Evolutionary conservation across 2,329 filamentous ascomycete species (phyloP).

Genomic region (Neofusicoccum sp.): DNA sequence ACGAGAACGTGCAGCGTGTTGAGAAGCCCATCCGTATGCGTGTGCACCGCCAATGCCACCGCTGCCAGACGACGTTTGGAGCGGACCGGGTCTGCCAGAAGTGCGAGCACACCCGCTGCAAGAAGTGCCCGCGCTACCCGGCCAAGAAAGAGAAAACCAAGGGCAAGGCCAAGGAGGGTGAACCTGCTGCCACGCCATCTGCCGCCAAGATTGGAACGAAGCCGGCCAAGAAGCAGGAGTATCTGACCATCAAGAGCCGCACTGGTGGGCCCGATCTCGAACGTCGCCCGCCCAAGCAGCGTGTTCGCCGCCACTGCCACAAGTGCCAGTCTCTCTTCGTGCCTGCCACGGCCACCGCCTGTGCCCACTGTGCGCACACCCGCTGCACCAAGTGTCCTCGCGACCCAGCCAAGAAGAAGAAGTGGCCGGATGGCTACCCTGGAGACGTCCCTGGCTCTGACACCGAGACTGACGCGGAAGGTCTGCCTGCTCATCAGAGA

Average conservation of each 20-base stretch:
- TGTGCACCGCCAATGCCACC: slow-evolving; percentile 76
- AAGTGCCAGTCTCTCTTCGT: slow-evolving; percentile 65
- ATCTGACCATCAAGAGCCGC: slow-evolving; percentile 63
- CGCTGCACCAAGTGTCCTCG: slow-evolving; percentile 79
- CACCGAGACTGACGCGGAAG: slow-evolving; percentile 33
- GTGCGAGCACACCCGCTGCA: slow-evolving; percentile 79
- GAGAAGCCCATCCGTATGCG: slow-evolving; percentile 77
- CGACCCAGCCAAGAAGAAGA: slow-evolving; percentile 69
- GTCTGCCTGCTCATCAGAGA: slow-evolving; percentile 22
- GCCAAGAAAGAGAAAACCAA: slow-evolving; percentile 54
- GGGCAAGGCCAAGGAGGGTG: slow-evolving; percentile 32
- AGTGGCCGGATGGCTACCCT: slow-evolving; percentile 69
- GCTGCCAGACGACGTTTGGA: slow-evolving; percentile 73
- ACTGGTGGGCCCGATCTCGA: slow-evolving; percentile 69
- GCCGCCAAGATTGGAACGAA: slow-evolving; percentile 13
- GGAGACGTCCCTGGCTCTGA: slow-evolving; percentile 51
- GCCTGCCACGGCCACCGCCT: slow-evolving; percentile 54
- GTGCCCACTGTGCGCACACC: slow-evolving; percentile 66
- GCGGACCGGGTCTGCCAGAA: slow-evolving; percentile 68
- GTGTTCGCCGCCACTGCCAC: slow-evolving; percentile 74
- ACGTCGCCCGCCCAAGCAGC: slow-evolving; percentile 68
- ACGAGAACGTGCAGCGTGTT: slow-evolving; percentile 51
- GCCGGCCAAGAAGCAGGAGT: slow-evolving; percentile 40
- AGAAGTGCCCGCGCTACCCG: slow-evolving; percentile 74
- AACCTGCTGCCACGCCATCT: slow-evolving; percentile 21